Conservation (phyloP, 352 stramenopile genomes). For the Phytopythium chamaehyphon region DNA sequence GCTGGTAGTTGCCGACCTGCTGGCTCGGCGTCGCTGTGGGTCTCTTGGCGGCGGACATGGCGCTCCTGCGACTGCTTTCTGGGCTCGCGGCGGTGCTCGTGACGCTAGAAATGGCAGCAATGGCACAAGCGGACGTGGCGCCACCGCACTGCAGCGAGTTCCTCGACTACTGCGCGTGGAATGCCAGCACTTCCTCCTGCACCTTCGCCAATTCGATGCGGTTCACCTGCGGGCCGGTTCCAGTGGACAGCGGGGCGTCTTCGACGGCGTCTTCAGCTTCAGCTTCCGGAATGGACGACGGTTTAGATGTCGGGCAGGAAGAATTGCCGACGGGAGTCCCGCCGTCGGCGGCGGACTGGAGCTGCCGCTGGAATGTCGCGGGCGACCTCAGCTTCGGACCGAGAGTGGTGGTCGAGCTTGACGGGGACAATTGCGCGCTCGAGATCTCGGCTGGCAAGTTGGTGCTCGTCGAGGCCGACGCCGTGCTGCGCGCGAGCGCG, state of each 20-base stretch:
- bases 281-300: no score
- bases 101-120: neutral
- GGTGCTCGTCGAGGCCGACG: constrained; percentile 33
- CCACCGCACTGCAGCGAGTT: constrained; percentile 44
- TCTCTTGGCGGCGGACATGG: neutral
- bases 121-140: constrained; percentile 2
- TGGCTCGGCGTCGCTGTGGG: no score
- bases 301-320: neutral
- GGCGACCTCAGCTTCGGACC: constrained; percentile 44
- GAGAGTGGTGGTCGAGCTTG: constrained; percentile 29
- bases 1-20: no score
- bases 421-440: constrained; percentile 51
- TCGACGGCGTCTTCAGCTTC: constrained; percentile 6
- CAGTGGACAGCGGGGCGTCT: neutral
- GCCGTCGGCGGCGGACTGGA: constrained; percentile 19
- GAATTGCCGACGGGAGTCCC: neutral
- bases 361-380: constrained; percentile 60
- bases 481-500: constrained; percentile 33
- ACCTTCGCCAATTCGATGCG: constrained; percentile 34
- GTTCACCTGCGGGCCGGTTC: constrained; percentile 35
- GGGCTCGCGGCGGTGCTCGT: neutral
- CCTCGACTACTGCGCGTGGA: constrained; percentile 33
- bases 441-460: constrained; percentile 51
- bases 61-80: neutral
- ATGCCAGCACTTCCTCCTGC: constrained; percentile 50